These are phyloP conservation scores for Ascochyta pisi DNA, from an alignment of 2,329 filamentous ascomycete species.

Conservation along the genomic window DNA sequence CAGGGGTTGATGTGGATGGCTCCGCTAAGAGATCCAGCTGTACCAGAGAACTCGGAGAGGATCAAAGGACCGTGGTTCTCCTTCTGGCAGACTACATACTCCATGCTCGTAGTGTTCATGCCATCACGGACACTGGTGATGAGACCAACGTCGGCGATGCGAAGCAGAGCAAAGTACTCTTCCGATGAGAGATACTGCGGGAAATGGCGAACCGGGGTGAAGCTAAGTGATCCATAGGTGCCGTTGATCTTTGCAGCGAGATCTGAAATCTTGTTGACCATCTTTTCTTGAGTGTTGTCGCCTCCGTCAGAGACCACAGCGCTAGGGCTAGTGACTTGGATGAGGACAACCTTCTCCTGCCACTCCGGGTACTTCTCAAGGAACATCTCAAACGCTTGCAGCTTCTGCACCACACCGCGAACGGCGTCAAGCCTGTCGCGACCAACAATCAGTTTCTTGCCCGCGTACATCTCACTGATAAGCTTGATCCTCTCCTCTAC, in stretches of 20 bases:
- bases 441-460: conserved; percentile 93
- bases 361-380: conserved; percentile 89
- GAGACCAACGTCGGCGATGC: conserved; percentile 86
- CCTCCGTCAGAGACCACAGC: conserved; percentile 74
- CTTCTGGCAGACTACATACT: conserved; percentile 92
- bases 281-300: conserved; percentile 78
- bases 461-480: conserved; percentile 79
- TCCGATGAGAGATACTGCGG: conserved; percentile 88
- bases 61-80: conserved; percentile 87
- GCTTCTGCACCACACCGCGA: conserved; percentile 91
- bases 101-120: conserved; percentile 96
- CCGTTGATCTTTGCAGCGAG: conserved; percentile 92
- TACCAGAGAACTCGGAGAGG: conserved; percentile 95
- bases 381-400: conserved; percentile 93
- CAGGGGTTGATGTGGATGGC: conserved; percentile 98
- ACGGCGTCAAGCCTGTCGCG: conserved; percentile 93
- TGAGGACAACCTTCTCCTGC: conserved; percentile 89
- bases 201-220: conserved; percentile 91
- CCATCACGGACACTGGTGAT: conserved; percentile 96
- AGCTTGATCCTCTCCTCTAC: conserved; percentile 75
- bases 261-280: conserved; percentile 87
- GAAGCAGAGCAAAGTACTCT: conserved; percentile 93
- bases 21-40: conserved; percentile 81
- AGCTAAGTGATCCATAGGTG: conserved; percentile 83
- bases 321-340: conserved; percentile 92